Evolutionary conservation across 768 basidiomycete species (phyloP), one percentile per base, ranked within the genome.

Genomic region (Kwoniella dendrophila): DNA sequence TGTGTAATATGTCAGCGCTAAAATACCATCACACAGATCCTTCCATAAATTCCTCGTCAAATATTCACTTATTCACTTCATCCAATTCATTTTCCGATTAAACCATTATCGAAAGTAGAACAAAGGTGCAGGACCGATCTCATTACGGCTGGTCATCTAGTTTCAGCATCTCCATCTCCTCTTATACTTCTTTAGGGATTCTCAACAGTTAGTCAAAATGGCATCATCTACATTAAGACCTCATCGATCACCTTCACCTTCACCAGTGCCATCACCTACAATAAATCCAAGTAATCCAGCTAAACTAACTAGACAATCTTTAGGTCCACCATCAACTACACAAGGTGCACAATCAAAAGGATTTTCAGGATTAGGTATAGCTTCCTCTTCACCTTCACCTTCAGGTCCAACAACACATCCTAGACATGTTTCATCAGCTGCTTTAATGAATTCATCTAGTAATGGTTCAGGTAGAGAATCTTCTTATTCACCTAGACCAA

Each of bases 221-320:
- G 71, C 72, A 14, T 75, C 74, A 12, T 68, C 69, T 36, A 75
- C 74, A 22, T 66, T 75, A 12, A 63, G 74, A 30, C 71, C 74
- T 24, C 74, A 73, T 43, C 69, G 74, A 48, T 75, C 74, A 11
- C 74, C 74, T 26, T 75, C 74, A 3, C 74, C 74, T 4, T 68
- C 69, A 16, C 73, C 68, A 10, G 38, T 66, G 4, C 65, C 74
- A 4, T 63, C 66, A 12, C 40, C 56, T 7, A 45, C 61, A 2
- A 62, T 71, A 20, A 71, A 68, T 34, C 62, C 65, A 14, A 29
- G 57, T 44, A 68, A 69, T 41, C 67, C 67, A 1, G 70, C 71
- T 5, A 73, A 73, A 53, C 66, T 73, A 36, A 73, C 71, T 3
- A 65, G 75, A 40, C 75, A 77, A 62, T 74, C 73, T 29, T 71